Evolutionary conservation across 495 filamentous ascomycete species (phyloP), one percentile per base, ranked within the genome.

Genomic region (Aspergillus ellipticus): DNA sequence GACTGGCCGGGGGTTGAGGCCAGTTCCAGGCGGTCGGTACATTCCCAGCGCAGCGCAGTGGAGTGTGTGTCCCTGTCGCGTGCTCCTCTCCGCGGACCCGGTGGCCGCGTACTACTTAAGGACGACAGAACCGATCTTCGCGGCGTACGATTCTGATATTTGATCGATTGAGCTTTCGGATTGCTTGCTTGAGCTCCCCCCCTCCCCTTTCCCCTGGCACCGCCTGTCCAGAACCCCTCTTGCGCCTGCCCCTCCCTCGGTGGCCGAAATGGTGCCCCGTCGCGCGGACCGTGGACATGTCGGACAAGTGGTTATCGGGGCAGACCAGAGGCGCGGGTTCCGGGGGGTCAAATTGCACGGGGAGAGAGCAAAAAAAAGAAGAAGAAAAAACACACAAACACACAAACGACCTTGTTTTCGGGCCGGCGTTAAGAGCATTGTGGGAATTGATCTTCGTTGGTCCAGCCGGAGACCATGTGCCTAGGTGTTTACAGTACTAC

Each of bases 61-160:
- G 16, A 20, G 21, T 17, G n/a, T n/a, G n/a, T 51, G 19, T 51
- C 9, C 41, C 37, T 39, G 3, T n/a, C 31, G 7, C 31, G 7
- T n/a, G n/a, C 21, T 28, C 46, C 46, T 33, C 21, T 37, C 55
- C 33, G 46, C 56, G 45, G 52, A 35, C 43, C 33, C 51, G 50
- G 43, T 46, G 39, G 49, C 50, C 22, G 50, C n/a, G n/a, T n/a
- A 54, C 20, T 46, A 15, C 42, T 43, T 33, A 29, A 48, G 48
- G 47, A 57, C 42, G 49, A 55, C 53, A 57, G 35, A 51, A 55
- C 53, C 55, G 51, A 58, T 48, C 57, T 19, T 56, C 43, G 55
- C 55, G 55, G 52, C 52, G 55, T 48, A 55, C 39, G 50, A 56
- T 42, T 58, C 39, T 53, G 56, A 41, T 6, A 42, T 17, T 28